Base-by-base conservation (phyloP, 1,284 basidiomycete genomes). In the Trametes versicolor region DNA sequence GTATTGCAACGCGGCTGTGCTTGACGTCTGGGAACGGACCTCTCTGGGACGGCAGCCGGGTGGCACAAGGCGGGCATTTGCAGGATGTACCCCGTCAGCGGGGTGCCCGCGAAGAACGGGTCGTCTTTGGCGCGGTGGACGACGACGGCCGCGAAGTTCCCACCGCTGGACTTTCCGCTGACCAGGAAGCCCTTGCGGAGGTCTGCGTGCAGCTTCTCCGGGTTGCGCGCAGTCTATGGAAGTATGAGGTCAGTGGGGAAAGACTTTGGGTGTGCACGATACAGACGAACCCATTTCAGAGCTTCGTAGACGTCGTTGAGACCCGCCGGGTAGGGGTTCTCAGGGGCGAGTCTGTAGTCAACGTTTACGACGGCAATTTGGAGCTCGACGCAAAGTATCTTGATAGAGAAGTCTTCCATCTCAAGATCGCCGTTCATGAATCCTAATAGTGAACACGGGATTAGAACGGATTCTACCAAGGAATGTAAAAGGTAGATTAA, bases 251-350 rank as follows among this genome's bases (percentile, higher is more conserved):
- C 10, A 23, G 21, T 32, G 6, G 19, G 6, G 8, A 3, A 25
- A 2, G 17, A 3, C 1, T 39, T 21, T 6, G 23, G 25, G 21
- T 9, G 58, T n/a, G 36, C 13, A 2, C n/a, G 8, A 6, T 39
- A 51, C 0, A 27, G 13, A 37, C 56, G 3, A 6, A 77, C 74
- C 73, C 79, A 81, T 67, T 74, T 71, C 9, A 81, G 66, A 1
- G 76, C 72, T 15, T 75, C 76, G 47, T 76, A 79, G 23, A 76
- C 71, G 58, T 83, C 82, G 25, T 81, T 74, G 9, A 78, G 72
- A 0, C 76, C 76, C 0, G 74, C 76, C 0, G 82, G 82, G 70
- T 76, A 82, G 0, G 78, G 76, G 61, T 77, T 64, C 57, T 80
- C 78, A 0, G 82, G 82, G 1, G 80, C 79, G 13, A 80, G 73